These are phyloP conservation scores for Yamadazyma endophytica DNA, from an alignment of 805 yeast species.

Conservation along the genomic window DNA sequence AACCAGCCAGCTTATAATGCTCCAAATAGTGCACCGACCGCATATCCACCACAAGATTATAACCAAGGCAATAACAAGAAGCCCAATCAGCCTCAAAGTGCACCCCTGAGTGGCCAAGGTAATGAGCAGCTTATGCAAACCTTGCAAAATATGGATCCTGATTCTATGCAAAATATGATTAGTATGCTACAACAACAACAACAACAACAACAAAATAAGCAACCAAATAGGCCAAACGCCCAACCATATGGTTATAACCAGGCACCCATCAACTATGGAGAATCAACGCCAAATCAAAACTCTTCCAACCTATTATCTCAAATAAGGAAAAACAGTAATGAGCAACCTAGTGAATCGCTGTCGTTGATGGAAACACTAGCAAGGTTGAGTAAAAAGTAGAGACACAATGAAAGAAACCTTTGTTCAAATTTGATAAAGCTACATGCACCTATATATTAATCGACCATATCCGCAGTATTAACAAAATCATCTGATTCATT, in stretches of 20 bases:
- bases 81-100: slow-evolving; percentile 4
- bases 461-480: slow-evolving; percentile 21
- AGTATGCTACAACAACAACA: slow-evolving; percentile 24
- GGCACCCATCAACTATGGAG: slow-evolving; percentile 4
- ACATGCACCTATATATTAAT: slow-evolving; percentile 9
- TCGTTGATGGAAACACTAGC: slow-evolving; percentile 35
- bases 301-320: slow-evolving; percentile 7
- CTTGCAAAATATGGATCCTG: slow-evolving; percentile 25
- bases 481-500: slow-evolving; percentile 9
- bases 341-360: slow-evolving; percentile 8
- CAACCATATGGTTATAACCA: slow-evolving; percentile 1
- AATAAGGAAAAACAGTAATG: slow-evolving; percentile 1
- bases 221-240: slow-evolving; percentile 5
- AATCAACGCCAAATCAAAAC: slow-evolving; percentile 5
- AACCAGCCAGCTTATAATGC: slow-evolving; percentile 1
- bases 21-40: slow-evolving; percentile 2
- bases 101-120: background rate
- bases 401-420: background rate
- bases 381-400: slow-evolving; percentile 27
- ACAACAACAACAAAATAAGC: slow-evolving; percentile 15
- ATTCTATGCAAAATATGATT: slow-evolving; percentile 30
- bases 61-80: slow-evolving; percentile 4
- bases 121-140: slow-evolving; percentile 10
- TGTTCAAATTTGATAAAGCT: background rate
- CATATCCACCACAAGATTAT: slow-evolving; percentile 1